These are phyloP conservation scores for Marasmius oreades DNA, from an alignment of 1,284 basidiomycete species.

Conservation along the genomic window DNA sequence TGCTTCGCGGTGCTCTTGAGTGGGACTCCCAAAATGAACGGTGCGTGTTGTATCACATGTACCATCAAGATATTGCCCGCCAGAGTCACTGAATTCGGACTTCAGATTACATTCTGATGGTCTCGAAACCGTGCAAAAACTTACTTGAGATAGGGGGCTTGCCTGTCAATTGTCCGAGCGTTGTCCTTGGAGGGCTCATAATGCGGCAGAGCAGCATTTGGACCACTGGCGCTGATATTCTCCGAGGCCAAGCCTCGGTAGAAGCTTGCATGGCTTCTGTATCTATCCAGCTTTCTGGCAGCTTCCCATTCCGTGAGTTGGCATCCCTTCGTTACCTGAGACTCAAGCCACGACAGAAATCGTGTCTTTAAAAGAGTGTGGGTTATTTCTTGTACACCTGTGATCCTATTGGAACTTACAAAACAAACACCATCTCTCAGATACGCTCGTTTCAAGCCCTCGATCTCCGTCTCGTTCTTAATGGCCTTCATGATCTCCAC, in stretches of 20 bases:
- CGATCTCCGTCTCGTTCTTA: conserved; percentile 86
- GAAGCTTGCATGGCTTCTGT: conserved; percentile 67
- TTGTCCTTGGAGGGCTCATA: conserved; percentile 78
- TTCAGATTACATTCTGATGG: not conserved
- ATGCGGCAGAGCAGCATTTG: conserved; percentile 92
- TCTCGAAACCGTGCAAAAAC: conserved; percentile 20
- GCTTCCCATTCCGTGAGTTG: conserved; percentile 91
- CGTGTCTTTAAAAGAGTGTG: conserved; percentile 39
- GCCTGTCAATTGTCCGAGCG: conserved; percentile 73
- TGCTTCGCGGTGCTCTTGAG: conserved; percentile 79
- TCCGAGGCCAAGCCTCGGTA: conserved; percentile 91
- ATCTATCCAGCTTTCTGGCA: conserved; percentile 78
- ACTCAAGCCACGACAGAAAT: conserved; percentile 90
- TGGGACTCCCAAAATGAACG: conserved; percentile 83
- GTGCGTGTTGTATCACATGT: conserved; percentile 94
- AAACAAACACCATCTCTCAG: conserved; percentile 90
- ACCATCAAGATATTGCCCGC: conserved; percentile 85
- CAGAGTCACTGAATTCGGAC: conserved; percentile 65
- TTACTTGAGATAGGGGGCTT: conserved; percentile 87
- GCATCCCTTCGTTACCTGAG: conserved; percentile 62
- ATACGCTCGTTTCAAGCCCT: conserved; percentile 83
- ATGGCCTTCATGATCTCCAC: conserved; percentile 80
- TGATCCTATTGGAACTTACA: conserved; percentile 45
- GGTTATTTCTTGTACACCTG: conserved; percentile 1
- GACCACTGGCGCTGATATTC: conserved; percentile 87